Base-by-base conservation (phyloP, 345 rosid species). In the Hibiscus tridactylites region DNA sequence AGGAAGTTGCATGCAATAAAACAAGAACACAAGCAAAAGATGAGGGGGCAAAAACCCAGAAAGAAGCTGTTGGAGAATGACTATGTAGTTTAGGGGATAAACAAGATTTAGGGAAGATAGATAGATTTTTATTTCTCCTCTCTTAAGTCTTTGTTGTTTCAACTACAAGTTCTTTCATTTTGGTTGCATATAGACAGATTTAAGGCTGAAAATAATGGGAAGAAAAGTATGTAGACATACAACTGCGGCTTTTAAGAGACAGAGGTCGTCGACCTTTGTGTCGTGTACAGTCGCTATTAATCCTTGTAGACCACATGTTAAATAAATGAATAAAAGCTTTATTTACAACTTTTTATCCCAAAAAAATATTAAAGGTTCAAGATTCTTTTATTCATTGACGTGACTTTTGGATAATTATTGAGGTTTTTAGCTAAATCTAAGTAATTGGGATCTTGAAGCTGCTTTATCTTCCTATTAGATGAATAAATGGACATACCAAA, bases 1-100 rank as follows among this genome's bases (percentile, higher is more conserved):
- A 70, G 35, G 1, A 74, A 70, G 44, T 35, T 64, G 68, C 77
- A 70, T 79, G 84, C 82, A 81, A 6, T 75, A 50, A 67, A 65
- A 67, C 39, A 60, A 19, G 5, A 19, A 33, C 56, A 19, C 11
- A 54, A 42, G 31, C 44, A 28, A 42, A 35, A 37, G 21, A 61
- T 2, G 44, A 7, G 44, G 44, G 42, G 19, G 46, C 0, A 50
- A 50, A 50, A 31, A 61, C 17, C 61, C 47, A 70, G 73, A 70
- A 44, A 44, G 42, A 66, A 66, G 56, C 35, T 65, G 3, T 3
- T 46, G 56, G 7, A 21, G 9, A 16, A 5, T 28, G 26, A 49
- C 9, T 21, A 26, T 46, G 70, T 66, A 16, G 71, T 28, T 49
- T 49, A 67, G 39, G 59, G 15, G 59, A 49, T 28, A 67, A 53